A percentile compares a stretch with the other conserved stretches of the same genome.
Evolutionary conservation across 495 filamentous ascomycete species (phyloP).

Genomic region (Aspergillus avenaceus): DNA sequence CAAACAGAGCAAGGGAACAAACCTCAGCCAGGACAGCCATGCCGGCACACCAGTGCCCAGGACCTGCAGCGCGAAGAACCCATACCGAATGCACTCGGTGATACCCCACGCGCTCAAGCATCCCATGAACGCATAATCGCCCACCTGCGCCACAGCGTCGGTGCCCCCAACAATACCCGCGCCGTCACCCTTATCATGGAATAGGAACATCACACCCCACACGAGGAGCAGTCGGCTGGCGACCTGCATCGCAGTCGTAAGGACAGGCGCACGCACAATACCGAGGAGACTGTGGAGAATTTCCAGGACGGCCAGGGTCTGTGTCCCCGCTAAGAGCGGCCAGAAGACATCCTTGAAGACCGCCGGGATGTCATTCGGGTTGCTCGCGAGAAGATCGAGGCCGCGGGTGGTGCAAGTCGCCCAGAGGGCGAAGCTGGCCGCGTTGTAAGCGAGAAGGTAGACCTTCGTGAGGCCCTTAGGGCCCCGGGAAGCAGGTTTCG

Average conservation of each 20-base stretch:
- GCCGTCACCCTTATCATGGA: constrained; percentile 42
- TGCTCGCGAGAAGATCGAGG: constrained; percentile 36
- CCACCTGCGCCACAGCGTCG: constrained; percentile 17
- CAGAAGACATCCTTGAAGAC: constrained; percentile 55
- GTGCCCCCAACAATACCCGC: constrained; percentile 27
- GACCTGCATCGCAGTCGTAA: constrained; percentile 88
- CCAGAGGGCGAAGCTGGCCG: constrained; percentile 72
- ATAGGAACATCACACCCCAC: constrained; percentile 69
- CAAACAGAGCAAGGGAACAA: constrained; percentile 11
- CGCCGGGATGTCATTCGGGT: constrained; percentile 37
- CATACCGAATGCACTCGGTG: constrained; percentile 86
- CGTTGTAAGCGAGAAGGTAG: constrained; percentile 85
- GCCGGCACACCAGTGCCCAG: constrained; percentile 52
- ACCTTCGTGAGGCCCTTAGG: constrained; percentile 22
- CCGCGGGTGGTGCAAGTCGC: constrained; percentile 60
- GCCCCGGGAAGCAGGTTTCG: constrained; percentile 17
- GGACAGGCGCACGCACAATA: constrained; percentile 76
- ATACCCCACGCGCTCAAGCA: constrained; percentile 71
- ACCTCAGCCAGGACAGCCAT: constrained; percentile 73
- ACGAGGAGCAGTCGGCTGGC: constrained; percentile 76
- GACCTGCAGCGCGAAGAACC: constrained; percentile 76
- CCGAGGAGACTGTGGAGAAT: constrained; percentile 71
- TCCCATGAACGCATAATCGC: constrained; percentile 41
- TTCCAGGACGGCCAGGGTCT: constrained; percentile 80
- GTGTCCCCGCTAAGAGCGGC: constrained; percentile 68